Evolutionary conservation across 177 flowering plant genomes (phyloP).

Genomic region (Vitis hybrid): DNA sequence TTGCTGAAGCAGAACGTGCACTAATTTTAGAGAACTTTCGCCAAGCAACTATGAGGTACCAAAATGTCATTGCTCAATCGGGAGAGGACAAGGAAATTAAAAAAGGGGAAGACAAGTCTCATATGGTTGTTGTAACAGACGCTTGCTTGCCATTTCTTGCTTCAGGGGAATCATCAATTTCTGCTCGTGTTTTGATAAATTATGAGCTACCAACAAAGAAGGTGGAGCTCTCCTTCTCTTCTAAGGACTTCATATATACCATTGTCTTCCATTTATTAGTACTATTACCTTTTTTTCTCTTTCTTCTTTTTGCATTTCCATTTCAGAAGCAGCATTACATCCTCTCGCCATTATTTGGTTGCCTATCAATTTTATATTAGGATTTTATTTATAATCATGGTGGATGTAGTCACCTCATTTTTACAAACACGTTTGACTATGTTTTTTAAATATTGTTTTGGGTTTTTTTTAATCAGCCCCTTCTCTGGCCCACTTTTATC

Average conservation of each 20-base stretch:
- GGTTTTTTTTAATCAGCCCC: too few species aligned
- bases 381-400: too few species aligned
- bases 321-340: too few species aligned
- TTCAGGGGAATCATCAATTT: conserved; percentile 69
- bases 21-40: conserved; percentile 57
- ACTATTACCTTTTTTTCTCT: neutral
- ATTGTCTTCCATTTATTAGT: neutral
- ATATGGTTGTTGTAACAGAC: conserved; percentile 78
- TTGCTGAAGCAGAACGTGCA: conserved; percentile 61
- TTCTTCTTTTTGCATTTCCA: neutral
- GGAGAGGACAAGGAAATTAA: conserved; percentile 42
- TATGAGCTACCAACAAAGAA: conserved; percentile 88
- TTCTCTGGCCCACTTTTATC: too few species aligned
- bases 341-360: too few species aligned
- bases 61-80: conserved; percentile 24
- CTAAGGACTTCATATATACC: neutral
- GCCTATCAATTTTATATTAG: too few species aligned
- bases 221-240: conserved; percentile 34
- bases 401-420: too few species aligned
- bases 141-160: conserved; percentile 81
- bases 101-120: conserved; percentile 51
- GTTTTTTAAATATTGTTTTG: too few species aligned
- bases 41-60: conserved; percentile 48
- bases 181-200: conserved; percentile 79
- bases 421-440: too few species aligned